Evolutionary conservation across 345 rosid genomes (phyloP), one percentile per base, ranked within the genome.

Genomic region (Salix viminalis): DNA sequence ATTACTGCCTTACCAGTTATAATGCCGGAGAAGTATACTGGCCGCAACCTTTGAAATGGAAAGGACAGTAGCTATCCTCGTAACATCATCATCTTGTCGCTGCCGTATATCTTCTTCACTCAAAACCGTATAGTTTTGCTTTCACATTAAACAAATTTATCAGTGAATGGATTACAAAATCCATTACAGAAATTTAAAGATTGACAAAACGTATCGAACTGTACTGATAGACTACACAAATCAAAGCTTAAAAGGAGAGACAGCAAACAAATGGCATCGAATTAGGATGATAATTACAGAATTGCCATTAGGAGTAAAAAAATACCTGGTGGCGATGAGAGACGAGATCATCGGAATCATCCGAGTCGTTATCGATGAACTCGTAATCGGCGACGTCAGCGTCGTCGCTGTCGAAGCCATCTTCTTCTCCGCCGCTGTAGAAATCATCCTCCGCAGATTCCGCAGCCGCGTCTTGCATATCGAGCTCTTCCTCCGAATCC

Each of bases 371-470:
- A 41, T 90, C 94, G 56, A 90, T 87, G 84, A 92, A 92, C 83
- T 83, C 91, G 75, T 85, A 92, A 70, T 89, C 97, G 65, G 84
- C 90, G 23, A 79, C 76, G 75, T 90, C 91, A 42, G 87, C 89
- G 75, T 84, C 88, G 28, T 89, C 89, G 81, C 79, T 82, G 65
- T 85, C 91, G 60, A 72, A 77, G 0, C 77, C 83, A 19, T 85
- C 83, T 18, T 85, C 93, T 23, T 87, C 95, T 46, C 87, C 88
- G 76, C 94, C 95, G 82, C 94, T 88, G 80, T 92, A 92, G 88
- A 89, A 91, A 83, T 87, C 92, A 54, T 92, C 97, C 64, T 90
- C 94, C 48, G 83, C 93, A 2, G 90, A 87, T 72, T 86, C 89
- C 76, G 83, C 83, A 30, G 78, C 80, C 26, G 88, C 85, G 67